Evolutionary conservation across 192 early-diverging fungal species (phyloP).

Genomic region (Coemansia sp.): DNA sequence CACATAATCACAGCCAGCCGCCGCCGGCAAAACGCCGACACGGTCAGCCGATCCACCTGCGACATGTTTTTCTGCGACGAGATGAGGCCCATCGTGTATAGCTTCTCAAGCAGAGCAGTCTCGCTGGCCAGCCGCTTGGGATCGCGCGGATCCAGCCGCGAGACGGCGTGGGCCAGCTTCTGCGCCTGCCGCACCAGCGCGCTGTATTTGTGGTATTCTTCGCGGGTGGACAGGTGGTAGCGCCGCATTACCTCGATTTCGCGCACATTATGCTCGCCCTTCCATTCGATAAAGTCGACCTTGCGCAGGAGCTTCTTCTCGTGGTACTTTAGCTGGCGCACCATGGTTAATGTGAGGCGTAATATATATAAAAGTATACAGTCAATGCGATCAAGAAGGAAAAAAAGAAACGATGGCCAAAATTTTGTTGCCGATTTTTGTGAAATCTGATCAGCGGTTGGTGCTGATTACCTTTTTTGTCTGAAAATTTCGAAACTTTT

Average conservation of each 20-base stretch:
- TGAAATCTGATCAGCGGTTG: not conserved
- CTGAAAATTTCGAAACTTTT: not conserved
- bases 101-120: conserved; percentile 76
- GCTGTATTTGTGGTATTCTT: conserved; percentile 81
- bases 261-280: conserved; percentile 75
- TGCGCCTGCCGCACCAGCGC: conserved; percentile 76
- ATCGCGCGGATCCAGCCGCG: conserved; percentile 82
- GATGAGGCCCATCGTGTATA: conserved; percentile 84
- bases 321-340: conserved; percentile 85
- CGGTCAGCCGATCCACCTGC: conserved; percentile 77
- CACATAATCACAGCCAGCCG: conserved; percentile 91
- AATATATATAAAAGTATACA: not conserved
- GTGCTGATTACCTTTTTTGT: not conserved
- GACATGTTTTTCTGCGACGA: conserved; percentile 74
- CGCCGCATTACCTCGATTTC: conserved; percentile 85
- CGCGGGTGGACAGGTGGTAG: conserved; percentile 85
- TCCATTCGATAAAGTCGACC: conserved; percentile 93
- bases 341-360: conserved; percentile 22
- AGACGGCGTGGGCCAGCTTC: conserved; percentile 79
- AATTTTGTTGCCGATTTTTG: not conserved
- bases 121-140: conserved; percentile 73
- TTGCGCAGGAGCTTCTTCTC: conserved; percentile 95
- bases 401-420: not conserved
- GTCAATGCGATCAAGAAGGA: not conserved
- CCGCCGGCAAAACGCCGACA: conserved; percentile 83